Evolutionary conservation across 2,329 filamentous ascomycete genomes (phyloP).

Genomic region (Aureobasidium pullulans): DNA sequence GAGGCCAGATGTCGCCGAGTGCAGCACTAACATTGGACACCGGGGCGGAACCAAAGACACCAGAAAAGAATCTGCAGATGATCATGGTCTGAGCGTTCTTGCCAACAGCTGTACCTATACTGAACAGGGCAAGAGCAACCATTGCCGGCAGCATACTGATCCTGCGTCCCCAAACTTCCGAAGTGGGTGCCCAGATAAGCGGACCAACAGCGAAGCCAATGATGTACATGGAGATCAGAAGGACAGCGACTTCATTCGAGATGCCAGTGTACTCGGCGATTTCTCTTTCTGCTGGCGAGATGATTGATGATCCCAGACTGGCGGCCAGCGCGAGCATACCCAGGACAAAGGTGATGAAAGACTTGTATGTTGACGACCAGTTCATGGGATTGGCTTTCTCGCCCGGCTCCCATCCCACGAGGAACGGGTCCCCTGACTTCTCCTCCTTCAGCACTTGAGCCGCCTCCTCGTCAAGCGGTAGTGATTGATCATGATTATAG

Average conservation of each 20-base stretch:
- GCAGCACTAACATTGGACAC: slow-evolving; percentile 38
- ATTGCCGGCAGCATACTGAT: slow-evolving; percentile 38
- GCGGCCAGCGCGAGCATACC: slow-evolving; percentile 45
- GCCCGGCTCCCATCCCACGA: slow-evolving; percentile 61
- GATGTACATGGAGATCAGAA: slow-evolving; percentile 39
- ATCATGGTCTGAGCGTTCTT: slow-evolving; percentile 31
- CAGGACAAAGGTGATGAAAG: slow-evolving; percentile 42
- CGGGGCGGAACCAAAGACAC: slow-evolving; percentile 38
- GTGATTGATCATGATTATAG: not conserved
- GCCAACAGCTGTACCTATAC: slow-evolving; percentile 38
- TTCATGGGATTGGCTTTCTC: slow-evolving; percentile 51
- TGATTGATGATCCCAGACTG: slow-evolving; percentile 45
- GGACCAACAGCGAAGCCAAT: slow-evolving; percentile 16
- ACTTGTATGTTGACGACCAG: slow-evolving; percentile 38
- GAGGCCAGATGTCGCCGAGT: slow-evolving; percentile 37
- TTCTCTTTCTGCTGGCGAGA: slow-evolving; percentile 38
- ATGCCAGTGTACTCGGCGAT: slow-evolving; percentile 39
- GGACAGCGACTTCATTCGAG: slow-evolving; percentile 37
- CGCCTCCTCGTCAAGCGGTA: not conserved
- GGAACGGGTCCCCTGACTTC: slow-evolving; percentile 17
- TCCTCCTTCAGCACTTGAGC: not conserved
- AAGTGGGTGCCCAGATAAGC: slow-evolving; percentile 34
- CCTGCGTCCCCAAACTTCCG: slow-evolving; percentile 40
- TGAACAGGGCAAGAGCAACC: slow-evolving; percentile 37
- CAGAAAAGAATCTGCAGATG: slow-evolving; percentile 38